These are phyloP conservation scores for Cordyceps cicadae DNA, from an alignment of 2,329 filamentous ascomycete species.

Conservation along the genomic window DNA sequence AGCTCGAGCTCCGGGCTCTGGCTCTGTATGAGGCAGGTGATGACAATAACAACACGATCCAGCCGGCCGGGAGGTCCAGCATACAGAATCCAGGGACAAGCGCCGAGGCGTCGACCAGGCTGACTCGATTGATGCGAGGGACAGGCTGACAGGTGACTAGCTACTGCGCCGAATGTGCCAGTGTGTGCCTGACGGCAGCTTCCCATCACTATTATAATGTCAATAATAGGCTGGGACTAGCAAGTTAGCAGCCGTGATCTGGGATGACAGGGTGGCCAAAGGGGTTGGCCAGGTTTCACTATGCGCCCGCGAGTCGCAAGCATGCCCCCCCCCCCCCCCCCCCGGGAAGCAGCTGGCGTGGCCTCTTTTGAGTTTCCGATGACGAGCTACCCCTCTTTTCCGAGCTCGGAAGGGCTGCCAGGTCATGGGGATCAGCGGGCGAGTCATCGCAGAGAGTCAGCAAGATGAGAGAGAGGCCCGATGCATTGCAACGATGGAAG, in stretches of 20 bases:
- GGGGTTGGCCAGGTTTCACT: constrained; percentile 8
- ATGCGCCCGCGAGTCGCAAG: constrained; percentile 1
- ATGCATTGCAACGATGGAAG: no score
- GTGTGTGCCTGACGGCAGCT: not conserved
- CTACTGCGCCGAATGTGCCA: not conserved
- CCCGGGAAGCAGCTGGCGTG: not conserved
- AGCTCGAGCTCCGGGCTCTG: not conserved
- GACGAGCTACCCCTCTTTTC: not conserved
- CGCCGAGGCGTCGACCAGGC: not conserved
- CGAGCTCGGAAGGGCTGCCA: not conserved
- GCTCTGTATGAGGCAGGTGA: not conserved
- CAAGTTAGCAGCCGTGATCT: constrained; percentile 1
- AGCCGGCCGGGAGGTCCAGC: no score
- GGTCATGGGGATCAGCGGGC: constrained; percentile 1
- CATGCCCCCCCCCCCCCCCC: not conserved
- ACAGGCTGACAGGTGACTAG: no score
- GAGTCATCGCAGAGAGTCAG: not conserved
- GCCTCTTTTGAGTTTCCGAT: not conserved
- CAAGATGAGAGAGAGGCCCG: no score
- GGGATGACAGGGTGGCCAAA: constrained; percentile 7
- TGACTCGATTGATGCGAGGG: not conserved
- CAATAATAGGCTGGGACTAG: not conserved
- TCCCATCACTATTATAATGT: not conserved
- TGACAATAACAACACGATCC: not conserved
- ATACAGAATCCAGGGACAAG: not conserved